Percentiles rank a stretch among this genome's conserved stretches.
These are phyloP conservation scores for Ascochyta clinopodiicola DNA, from an alignment of 2,329 filamentous ascomycete species.

Conservation along the genomic window DNA sequence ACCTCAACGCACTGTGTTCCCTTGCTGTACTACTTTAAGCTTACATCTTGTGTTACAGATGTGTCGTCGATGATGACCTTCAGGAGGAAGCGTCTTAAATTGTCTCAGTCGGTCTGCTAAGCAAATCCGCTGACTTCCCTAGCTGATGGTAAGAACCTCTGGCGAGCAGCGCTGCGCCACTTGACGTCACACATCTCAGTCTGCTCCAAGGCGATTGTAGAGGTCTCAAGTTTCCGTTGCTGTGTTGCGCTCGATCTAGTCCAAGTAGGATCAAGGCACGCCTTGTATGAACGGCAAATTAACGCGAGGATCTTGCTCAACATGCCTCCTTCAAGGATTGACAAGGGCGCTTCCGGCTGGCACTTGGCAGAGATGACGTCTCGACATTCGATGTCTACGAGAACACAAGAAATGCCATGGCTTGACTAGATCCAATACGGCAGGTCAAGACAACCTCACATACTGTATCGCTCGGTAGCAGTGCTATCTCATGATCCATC, in stretches of 20 bases:
- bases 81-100: neutral
- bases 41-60: neutral
- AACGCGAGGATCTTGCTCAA: neutral
- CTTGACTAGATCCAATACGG: constrained; percentile 24
- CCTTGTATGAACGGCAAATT: neutral
- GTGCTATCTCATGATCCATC: constrained; percentile 14
- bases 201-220: no score
- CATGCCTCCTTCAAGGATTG: neutral
- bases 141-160: no score
- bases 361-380: constrained; percentile 24
- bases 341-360: neutral
- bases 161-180: no score
- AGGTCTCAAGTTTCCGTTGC: no score
- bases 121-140: no score
- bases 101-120: no score
- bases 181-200: no score
- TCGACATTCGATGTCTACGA: constrained; percentile 1
- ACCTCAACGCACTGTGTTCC: neutral
- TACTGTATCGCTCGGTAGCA: constrained; percentile 13
- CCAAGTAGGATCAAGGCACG: neutral
- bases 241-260: no score
- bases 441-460: constrained; percentile 28
- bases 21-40: neutral
- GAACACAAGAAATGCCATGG: constrained; percentile 31
- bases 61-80: neutral